Base-by-base conservation (phyloP, 176 grass and related monocot genomes). In the sorghum (Sorghum bicolor) region DNA sequence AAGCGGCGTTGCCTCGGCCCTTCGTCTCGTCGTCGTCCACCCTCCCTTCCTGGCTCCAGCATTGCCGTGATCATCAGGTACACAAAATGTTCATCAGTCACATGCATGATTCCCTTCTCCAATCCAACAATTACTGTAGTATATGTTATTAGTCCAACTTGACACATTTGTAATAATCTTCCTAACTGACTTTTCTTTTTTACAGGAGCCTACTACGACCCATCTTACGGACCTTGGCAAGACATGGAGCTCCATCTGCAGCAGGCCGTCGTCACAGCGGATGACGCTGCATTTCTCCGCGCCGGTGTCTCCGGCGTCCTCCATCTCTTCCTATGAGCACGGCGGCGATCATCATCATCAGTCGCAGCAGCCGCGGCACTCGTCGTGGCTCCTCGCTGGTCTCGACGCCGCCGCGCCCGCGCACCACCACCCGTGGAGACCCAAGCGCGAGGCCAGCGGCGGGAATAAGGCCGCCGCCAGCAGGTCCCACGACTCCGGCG, bases 1-100 rank as follows among this genome's bases (percentile, higher is more conserved):
- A 86, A 36, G 79, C 78, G n/a, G 41, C 22, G 22, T 1, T 90
- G 84, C 84, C 67, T 14, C 74, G 74, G 5, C 71, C 87, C 5
- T 75, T 80, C 82, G 47, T 75, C 22, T 84, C 87, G 11, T 89
- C 87, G 12, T 94, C 94, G 1, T 34, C 30, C 8, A 91, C 6
- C 80, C 85, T 98, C 80, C 95, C 92, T 41, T 86, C 91, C 10
- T 95, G 92, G 95, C 95, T 98, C 8, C 95, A 91, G 77, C 73
- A 93, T 84, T 89, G 85, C 33, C 90, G 90, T 44, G 84, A 91
- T 22, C 84, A 87, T 22, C 84, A 87, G 80, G 92, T 94, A 69
- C 87, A 34, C 81, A 7, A 82, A 81, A 80, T 58, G 41, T 71
- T 71, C 53, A 77, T 71, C 53, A 77, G 2, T 80, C 50, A 48